Conservation (phyloP, 2,329 filamentous ascomycete species). For the Colletotrichum navitas region DNA sequence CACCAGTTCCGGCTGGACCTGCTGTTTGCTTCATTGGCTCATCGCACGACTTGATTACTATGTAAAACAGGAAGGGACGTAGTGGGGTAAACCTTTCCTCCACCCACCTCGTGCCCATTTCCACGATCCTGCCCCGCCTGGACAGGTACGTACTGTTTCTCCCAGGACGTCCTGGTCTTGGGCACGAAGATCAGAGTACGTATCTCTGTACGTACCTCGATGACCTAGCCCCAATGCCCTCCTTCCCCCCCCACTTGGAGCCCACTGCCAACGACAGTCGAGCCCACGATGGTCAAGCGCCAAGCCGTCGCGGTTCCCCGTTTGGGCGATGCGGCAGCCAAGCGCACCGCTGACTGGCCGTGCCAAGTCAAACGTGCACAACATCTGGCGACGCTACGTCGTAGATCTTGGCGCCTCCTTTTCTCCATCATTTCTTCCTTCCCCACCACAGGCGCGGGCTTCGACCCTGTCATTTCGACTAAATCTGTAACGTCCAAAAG, state of each 20-base stretch:
- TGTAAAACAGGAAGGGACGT: neutral
- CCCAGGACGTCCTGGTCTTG: too few species aligned
- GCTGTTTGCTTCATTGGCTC: neutral
- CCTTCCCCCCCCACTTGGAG: too few species aligned
- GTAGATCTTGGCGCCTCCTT: slow-evolving; percentile 24
- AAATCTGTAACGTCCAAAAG: slow-evolving; percentile 40
- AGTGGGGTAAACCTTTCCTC: slow-evolving; percentile 3
- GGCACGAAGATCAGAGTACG: neutral
- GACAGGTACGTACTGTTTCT: neutral
- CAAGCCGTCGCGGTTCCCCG: slow-evolving; percentile 37
- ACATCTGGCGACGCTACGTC: slow-evolving; percentile 25
- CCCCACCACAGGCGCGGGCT: slow-evolving; percentile 15
- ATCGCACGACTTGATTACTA: neutral
- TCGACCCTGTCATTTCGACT: slow-evolving; percentile 40
- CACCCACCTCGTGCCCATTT: neutral
- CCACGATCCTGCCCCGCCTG: neutral
- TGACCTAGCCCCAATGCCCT: neutral
- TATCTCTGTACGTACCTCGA: neutral
- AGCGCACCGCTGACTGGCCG: slow-evolving; percentile 35
- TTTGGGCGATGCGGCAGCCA: slow-evolving; percentile 36
- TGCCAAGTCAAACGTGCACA: slow-evolving; percentile 41
- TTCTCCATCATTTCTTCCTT: neutral
- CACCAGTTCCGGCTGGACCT: neutral
- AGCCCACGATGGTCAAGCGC: slow-evolving; percentile 14
- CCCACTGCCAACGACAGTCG: neutral